These are phyloP conservation scores for Colletotrichum caudatum DNA, from an alignment of 2,329 filamentous ascomycete species.

Conservation along the genomic window DNA sequence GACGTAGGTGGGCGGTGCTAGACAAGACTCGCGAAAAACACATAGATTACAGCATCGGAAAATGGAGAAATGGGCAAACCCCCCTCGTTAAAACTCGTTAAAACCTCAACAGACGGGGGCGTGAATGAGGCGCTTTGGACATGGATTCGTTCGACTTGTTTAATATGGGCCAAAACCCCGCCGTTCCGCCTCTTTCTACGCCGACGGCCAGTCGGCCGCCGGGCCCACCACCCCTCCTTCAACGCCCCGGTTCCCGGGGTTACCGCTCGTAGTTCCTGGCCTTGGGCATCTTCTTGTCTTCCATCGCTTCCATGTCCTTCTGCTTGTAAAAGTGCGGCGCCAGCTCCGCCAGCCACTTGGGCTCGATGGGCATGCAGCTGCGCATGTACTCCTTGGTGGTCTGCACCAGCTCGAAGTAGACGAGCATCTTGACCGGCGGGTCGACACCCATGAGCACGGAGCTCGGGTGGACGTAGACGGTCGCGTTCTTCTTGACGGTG, in stretches of 20 bases:
- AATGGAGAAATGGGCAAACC: not conserved
- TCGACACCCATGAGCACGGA: constrained; percentile 83
- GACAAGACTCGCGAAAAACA: not conserved
- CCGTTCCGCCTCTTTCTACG: not conserved
- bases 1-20: not conserved
- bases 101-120: not conserved
- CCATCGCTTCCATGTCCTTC: constrained; percentile 85
- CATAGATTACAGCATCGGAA: not conserved
- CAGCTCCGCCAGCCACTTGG: constrained; percentile 87
- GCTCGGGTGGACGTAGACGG: constrained; percentile 91
- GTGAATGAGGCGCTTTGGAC: not conserved
- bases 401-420: constrained; percentile 87
- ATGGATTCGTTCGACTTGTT: not conserved
- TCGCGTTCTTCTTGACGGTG: constrained; percentile 90
- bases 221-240: not conserved
- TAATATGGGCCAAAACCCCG: not conserved
- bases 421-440: constrained; percentile 82
- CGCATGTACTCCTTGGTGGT: constrained; percentile 95
- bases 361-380: constrained; percentile 84
- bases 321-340: constrained; percentile 96
- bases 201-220: not conserved
- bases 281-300: constrained; percentile 74
- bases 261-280: constrained; percentile 44
- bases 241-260: not conserved
- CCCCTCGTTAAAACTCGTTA: too few relatives aligned